A percentile compares a stretch with the other conserved stretches of the same genome.
Conservation (phyloP, 352 stramenopile species). For the Globisporangium radiosum region DNA sequence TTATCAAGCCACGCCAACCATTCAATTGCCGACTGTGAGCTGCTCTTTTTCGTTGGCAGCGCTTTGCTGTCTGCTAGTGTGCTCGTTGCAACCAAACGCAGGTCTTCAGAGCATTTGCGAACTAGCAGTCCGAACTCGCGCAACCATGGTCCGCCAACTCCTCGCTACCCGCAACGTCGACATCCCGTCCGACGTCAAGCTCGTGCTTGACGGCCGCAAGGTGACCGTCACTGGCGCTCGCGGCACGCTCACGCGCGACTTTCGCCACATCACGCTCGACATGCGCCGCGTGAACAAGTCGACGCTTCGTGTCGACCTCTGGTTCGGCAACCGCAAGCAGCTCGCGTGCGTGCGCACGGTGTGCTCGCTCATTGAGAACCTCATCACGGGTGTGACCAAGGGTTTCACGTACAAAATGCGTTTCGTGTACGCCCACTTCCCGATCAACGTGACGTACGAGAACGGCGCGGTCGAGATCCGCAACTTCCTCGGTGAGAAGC, state of each 20-base stretch:
- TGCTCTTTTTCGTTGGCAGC: no score
- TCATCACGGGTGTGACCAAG: constrained; percentile 97
- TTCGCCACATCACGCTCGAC: constrained; percentile 97
- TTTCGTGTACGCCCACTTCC: constrained; percentile 99
- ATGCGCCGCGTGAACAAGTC: constrained; percentile 88
- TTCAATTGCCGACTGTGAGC: no score
- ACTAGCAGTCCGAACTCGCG: constrained; percentile 38
- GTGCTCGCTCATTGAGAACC: constrained; percentile 99
- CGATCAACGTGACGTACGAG: constrained; percentile 98
- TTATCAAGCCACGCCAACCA: no score
- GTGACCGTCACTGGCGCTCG: constrained; percentile 96
- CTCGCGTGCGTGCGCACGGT: constrained; percentile 97
- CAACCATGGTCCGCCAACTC: constrained; percentile 80
- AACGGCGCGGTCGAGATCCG: constrained; percentile 95
- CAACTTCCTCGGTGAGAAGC: constrained; percentile 99
- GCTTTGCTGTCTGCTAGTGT: no score
- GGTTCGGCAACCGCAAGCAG: constrained; percentile 99
- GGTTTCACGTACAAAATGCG: constrained; percentile 99
- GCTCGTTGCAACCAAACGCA: no score
- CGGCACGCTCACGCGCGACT: constrained; percentile 93
- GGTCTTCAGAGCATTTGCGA: constrained; percentile 41
- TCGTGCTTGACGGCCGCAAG: constrained; percentile 92
- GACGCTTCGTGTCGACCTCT: constrained; percentile 96
- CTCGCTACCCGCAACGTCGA: constrained; percentile 91
- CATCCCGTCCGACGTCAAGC: constrained; percentile 92